Evolutionary conservation across 305 asterid genomes (phyloP), one percentile per base, ranked within the genome.

Genomic region (Fraxinus velutina): DNA sequence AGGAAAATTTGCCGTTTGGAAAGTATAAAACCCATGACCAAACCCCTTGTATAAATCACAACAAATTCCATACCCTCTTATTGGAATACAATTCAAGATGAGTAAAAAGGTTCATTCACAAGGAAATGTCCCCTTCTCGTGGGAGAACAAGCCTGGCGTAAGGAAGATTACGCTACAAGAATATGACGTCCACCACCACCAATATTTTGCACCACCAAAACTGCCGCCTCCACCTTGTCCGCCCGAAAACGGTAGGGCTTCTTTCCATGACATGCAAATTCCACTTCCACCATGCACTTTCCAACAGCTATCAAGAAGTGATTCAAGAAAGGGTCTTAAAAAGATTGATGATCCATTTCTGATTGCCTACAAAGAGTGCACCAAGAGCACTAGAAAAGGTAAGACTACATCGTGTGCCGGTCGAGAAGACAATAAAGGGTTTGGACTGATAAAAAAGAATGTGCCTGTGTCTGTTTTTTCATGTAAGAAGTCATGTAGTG

Each of bases 251-350:
- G 60, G 81, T 73, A 82, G 86, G 86, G 82, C 12, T 80, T 78
- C 90, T 0, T 83, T 82, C n/a, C 88, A 81, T 60, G 90, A 88
- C 64, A 32, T 85, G 79, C 90, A 84, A 34, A 85, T 92, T 78
- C 95, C 97, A 50, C 93, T 87, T 22, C 93, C 97, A 3, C 95
- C 97, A 3, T 88, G 95, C 33, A 80, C 90, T 57, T 88, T 90
- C 75, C 90, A 84, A 57, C 84, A 86, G 17, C 77, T 77, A 8
- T 30, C 72, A 29, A 79, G 86, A 71, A 86, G 84, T 42, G 70
- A 76, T 2, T 87, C 93, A 0, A 89, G 68, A 87, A 92, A 84
- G 80, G 89, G 84, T n/a, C 27, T 76, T 12, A 86, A 72, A 82
- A 86, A 80, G 85, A 80, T 17, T 2, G 89, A 92, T 19, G 97